Base-by-base conservation (phyloP, 345 rosid species). In the Draba incana region DNA sequence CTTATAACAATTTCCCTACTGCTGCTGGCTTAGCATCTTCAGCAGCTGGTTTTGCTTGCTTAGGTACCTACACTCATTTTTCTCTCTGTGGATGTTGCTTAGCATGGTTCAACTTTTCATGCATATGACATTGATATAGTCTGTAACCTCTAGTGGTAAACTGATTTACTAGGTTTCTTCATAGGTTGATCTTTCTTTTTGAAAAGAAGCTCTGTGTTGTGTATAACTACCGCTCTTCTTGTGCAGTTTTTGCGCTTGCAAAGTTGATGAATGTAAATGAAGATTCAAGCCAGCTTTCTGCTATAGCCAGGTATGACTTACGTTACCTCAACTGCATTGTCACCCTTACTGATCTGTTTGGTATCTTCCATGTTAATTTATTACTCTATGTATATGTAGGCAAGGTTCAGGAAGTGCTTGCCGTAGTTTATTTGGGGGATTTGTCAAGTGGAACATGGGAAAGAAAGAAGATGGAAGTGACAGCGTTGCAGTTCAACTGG, bases 321-420 rank as follows among this genome's bases (percentile, higher is more conserved):
- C 42, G 10, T 20, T 27, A 20, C 25, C 37, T 37, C 15, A 54
- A 7, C n/a, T 62, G 45, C 43, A 60, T 41, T 41, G 50, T 69
- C 33, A 15, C 39, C 57, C 38, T 48, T 15, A 16, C 13, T 25
- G 42, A 38, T 14, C 33, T 37, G 25, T 37, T 33, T 20, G 25
- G 38, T 35, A 35, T 33, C 56, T 57, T 13, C 44, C 20, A 43
- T 50, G 72, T 35, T 45, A 27, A 5, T 62, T 75, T 69, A 53
- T 75, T 67, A 75, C 41, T 62, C 20, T 43, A 31, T 62, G 27
- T 50, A 92, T 43, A 31, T 62, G 27, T 50, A 92, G 98, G 84
- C 98, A 90, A 86, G 98, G 98, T 75, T 92, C 98, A 57, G 97
- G 98, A 68, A 92, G 98, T 83, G 96, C 98, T 71, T 92, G 98